Conservation (phyloP, 306 rosid species). For the Medicago lupulina region DNA sequence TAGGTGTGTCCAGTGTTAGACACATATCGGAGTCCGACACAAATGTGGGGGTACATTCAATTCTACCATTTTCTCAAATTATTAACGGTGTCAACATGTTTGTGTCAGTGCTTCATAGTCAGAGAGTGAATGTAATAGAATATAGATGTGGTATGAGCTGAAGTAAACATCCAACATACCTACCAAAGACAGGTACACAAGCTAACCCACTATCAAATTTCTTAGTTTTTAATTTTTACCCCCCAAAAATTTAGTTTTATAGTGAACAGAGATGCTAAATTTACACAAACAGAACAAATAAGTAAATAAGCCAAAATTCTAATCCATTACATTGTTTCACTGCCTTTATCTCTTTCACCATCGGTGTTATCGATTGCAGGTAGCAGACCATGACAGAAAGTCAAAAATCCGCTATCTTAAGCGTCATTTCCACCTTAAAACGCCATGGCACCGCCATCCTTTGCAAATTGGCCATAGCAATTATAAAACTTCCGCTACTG, state of each 20-base stretch:
- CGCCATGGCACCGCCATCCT: not conserved
- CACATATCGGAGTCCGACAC: no score
- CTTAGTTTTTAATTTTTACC: not conserved
- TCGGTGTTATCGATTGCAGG: not conserved
- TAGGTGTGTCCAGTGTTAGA: no score
- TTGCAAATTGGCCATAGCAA: not conserved
- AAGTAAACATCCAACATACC: not conserved
- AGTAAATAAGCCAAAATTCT: not conserved
- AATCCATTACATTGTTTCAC: not conserved
- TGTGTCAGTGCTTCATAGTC: no score
- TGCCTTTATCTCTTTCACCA: not conserved
- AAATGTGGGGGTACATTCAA: no score
- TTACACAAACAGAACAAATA: not conserved
- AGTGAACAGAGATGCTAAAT: slow-evolving; percentile 3
- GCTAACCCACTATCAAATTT: slow-evolving; percentile 9
- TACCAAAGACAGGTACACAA: slow-evolving; percentile 11
- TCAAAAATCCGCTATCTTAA: not conserved
- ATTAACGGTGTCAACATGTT: no score
- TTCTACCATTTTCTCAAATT: no score
- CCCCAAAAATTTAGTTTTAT: not conserved
- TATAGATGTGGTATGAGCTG: not conserved
- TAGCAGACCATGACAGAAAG: not conserved
- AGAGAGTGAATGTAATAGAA: not conserved
- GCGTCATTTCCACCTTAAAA: not conserved
- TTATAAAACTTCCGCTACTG: not conserved